Evolutionary conservation across 768 basidiomycete species (phyloP), one percentile per base, ranked within the genome.

Genomic region (Boletellus sp.): DNA sequence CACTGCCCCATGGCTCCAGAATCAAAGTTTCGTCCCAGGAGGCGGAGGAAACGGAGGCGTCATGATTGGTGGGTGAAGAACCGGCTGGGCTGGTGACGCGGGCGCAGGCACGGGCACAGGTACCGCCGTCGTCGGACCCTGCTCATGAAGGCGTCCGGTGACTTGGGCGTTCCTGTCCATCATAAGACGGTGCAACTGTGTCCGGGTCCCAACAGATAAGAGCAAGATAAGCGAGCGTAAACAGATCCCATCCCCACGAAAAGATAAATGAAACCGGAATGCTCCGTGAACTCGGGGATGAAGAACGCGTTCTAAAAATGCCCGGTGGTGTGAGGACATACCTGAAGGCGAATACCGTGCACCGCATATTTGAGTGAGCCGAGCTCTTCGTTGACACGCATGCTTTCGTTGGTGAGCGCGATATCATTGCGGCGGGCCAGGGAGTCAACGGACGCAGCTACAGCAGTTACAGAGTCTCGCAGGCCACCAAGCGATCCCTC

Each of bases 341-440:
- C 83, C 79, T 90, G 89, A 76, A 91, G 85, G 47, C 89, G 75
- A 40, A 92, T 65, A 2, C 88, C 89, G 54, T 90, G 85, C 37
- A 90, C 73, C 44, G 76, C 80, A 20, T 78, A 84, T 44, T 84
- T 76, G 42, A 92, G 59, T 19, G 82, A 80, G 57, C 81, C 79
- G 28, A 88, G 74, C 62, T 92, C 89, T 56, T 92, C 89, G 38
- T 80, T 82, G 51, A 85, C 68, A 53, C 87, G 72, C 61, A 87
- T 73, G 40, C 79, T 78, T 65, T 92, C 89, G 55, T 87, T 85
- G 19, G 80, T 75, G 45, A 86, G 66, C 35, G 81, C 78, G 56
- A 89, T 79, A 41, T 87, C 85, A 45, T 76, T 80, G 20, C 82
- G 72, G 41, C 84, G 73, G 16, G 77, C 80, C 10, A 86, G 68